These are phyloP conservation scores for Oryza coarctata DNA, from an alignment of 176 grass and related monocot species.

Conservation along the genomic window DNA sequence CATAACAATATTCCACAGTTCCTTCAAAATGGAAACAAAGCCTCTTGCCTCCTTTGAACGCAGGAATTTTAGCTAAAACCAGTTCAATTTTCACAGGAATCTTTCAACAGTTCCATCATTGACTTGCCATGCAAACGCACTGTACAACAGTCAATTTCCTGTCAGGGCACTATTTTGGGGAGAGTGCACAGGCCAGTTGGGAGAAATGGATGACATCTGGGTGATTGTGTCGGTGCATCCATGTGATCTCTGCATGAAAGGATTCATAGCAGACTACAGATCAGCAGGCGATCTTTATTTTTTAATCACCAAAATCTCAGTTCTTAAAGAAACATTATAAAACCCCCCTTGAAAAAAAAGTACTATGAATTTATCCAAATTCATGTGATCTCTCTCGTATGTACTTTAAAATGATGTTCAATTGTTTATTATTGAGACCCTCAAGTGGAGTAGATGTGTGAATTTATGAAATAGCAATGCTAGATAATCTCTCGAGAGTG, in stretches of 20 bases:
- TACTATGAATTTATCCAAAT: background rate
- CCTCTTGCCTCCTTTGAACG: too few species aligned
- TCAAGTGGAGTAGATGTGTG: background rate
- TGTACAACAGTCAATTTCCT: constrained; percentile 9
- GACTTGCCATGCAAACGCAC: background rate
- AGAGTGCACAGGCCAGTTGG: background rate
- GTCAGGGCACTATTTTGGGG: background rate
- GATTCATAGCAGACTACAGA: background rate
- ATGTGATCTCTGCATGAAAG: constrained; percentile 21
- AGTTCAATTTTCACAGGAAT: background rate
- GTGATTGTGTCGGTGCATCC: background rate
- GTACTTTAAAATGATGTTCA: background rate
- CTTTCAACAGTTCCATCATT: background rate
- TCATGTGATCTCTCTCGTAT: background rate
- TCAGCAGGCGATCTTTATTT: background rate
- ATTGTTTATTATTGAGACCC: too few species aligned
- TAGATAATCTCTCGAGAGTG: background rate
- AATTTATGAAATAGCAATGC: background rate
- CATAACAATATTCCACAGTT: background rate
- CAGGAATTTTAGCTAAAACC: background rate
- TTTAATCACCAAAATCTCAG: background rate
- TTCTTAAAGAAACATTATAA: background rate
- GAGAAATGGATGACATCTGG: background rate
- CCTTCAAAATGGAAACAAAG: too few species aligned
- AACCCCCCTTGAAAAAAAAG: background rate